phyloP scores from a whole-genome alignment of 2,329 filamentous ascomycete genomes.

The Stachybotrys chlorohalonatus region DNA sequence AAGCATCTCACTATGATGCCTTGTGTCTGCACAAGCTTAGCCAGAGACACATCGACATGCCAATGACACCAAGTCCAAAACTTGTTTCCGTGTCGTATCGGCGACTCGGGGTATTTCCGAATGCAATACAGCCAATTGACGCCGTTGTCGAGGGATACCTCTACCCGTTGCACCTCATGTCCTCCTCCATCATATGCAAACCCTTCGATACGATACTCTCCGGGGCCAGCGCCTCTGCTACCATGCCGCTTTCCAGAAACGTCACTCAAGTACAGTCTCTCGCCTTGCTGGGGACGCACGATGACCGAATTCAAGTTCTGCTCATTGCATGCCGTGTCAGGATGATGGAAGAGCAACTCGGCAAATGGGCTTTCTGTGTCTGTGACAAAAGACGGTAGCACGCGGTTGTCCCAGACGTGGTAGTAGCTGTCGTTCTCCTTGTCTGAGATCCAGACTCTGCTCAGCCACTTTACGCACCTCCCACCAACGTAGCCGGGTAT shows the following conservation, averaged over 20 bases:
- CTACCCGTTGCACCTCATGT: constrained; percentile 37
- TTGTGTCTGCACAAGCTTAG: constrained; percentile 30
- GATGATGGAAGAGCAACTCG: constrained; percentile 34
- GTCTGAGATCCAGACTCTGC: constrained; percentile 28
- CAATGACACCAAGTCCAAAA: constrained; percentile 47
- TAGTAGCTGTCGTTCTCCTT: constrained; percentile 36
- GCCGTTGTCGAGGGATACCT: constrained; percentile 37
- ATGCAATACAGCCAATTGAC: constrained; percentile 27
- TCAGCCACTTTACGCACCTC: constrained; percentile 37
- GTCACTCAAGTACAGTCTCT: constrained; percentile 25
- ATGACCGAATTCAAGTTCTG: constrained; percentile 41
- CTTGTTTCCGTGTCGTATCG: constrained; percentile 40
- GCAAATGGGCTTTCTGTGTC: constrained; percentile 39
- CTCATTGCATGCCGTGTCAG: constrained; percentile 37
- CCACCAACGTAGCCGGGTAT: constrained; percentile 35
- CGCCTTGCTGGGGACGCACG: constrained; percentile 33
- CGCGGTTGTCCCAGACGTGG: constrained; percentile 41
- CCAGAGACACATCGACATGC: constrained; percentile 37
- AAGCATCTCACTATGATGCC: constrained; percentile 36
- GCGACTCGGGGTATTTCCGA: constrained; percentile 32
- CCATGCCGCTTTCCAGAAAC: too few relatives aligned
- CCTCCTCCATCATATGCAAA: constrained; percentile 42
- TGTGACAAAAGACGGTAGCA: constrained; percentile 39
- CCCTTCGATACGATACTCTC: constrained; percentile 31
- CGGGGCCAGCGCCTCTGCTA: too few relatives aligned